These are phyloP conservation scores for Hymenoscyphus infarciens DNA, from an alignment of 2,329 filamentous ascomycete genomes.

Conservation along the genomic window DNA sequence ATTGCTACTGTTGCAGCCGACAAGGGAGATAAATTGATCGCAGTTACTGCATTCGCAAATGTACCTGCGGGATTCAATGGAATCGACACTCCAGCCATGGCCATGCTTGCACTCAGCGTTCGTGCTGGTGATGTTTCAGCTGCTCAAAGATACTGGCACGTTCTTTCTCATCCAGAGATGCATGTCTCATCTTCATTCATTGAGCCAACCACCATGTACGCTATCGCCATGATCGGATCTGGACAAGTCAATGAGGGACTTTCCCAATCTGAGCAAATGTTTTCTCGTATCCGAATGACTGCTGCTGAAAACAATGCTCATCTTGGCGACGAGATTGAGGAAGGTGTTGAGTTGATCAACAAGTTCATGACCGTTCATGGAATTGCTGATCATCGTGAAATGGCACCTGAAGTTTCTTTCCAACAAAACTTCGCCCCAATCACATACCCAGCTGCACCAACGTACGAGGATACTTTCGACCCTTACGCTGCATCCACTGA, in stretches of 20 bases:
- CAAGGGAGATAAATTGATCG: conserved; percentile 64
- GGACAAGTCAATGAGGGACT: conserved; percentile 82
- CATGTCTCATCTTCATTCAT: conserved; percentile 64
- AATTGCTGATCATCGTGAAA: conserved; percentile 53
- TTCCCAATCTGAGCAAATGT: conserved; percentile 78
- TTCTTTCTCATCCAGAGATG: conserved; percentile 61
- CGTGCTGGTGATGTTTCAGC: conserved; percentile 74
- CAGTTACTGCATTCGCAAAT: conserved; percentile 61
- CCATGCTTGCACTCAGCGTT: conserved; percentile 82
- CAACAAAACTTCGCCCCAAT: conserved; percentile 48
- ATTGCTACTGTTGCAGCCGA: conserved; percentile 81
- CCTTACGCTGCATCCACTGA: conserved; percentile 89
- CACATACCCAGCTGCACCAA: conserved; percentile 52
- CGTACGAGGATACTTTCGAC: conserved; percentile 80
- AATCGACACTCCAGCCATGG: conserved; percentile 62
- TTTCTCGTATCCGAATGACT: conserved; percentile 70
- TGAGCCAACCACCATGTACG: conserved; percentile 87
- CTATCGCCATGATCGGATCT: conserved; percentile 80
- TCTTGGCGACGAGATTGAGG: conserved; percentile 76
- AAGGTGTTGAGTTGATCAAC: conserved; percentile 69
- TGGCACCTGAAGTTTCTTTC: conserved; percentile 44
- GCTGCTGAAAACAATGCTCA: conserved; percentile 50
- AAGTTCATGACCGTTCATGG: conserved; percentile 56
- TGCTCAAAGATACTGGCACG: conserved; percentile 77
- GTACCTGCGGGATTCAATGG: conserved; percentile 50